These are phyloP conservation scores for Polygonum aviculare DNA, from an alignment of 148 eudicot species.

Conservation along the genomic window DNA sequence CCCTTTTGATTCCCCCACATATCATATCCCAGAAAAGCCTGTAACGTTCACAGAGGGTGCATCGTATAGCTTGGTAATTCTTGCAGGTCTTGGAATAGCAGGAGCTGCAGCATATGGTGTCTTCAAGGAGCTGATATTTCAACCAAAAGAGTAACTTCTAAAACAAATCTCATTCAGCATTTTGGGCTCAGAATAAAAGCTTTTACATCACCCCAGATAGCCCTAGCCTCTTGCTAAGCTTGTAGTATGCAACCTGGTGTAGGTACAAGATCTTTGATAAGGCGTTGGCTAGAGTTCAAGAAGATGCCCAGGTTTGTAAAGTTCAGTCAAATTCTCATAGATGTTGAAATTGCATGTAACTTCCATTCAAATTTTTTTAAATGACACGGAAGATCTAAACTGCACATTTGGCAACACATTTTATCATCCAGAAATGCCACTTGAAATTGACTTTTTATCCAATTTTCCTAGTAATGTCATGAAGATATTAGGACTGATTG, in stretches of 20 bases:
- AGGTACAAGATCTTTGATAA: constrained; percentile 88
- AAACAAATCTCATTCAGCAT: neutral
- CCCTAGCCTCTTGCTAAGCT: neutral
- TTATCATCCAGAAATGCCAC: neutral
- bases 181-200: neutral
- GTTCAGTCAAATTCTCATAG: neutral
- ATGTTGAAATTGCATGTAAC: neutral
- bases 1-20: constrained; percentile 93
- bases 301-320: constrained; percentile 68
- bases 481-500: neutral
- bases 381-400: neutral
- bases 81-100: constrained; percentile 85
- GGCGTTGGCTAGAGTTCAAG: constrained; percentile 71
- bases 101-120: constrained; percentile 78
- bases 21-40: constrained; percentile 94
- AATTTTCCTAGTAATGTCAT: neutral
- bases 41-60: constrained; percentile 90
- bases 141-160: constrained; percentile 77
- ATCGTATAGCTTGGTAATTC: constrained; percentile 66
- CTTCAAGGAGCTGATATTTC: constrained; percentile 74
- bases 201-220: neutral
- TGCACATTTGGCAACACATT: neutral
- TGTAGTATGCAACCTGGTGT: constrained; percentile 3
- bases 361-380: neutral
- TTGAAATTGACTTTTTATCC: neutral